phyloP scores from a whole-genome alignment of 2,329 filamentous ascomycete genomes.

The Penicillium sp. region DNA sequence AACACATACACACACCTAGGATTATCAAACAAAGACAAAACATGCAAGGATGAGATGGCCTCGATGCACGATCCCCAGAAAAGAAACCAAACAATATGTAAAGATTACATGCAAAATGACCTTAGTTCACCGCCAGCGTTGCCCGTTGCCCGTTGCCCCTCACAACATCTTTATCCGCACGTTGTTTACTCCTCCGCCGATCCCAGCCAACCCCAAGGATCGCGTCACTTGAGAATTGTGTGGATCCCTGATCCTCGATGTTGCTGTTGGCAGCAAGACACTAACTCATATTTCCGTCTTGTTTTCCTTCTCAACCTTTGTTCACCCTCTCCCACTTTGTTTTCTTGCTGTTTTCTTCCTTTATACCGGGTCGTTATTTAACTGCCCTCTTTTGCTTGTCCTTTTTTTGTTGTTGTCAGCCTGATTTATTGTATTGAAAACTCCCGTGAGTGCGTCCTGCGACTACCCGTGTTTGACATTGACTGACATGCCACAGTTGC shows the following conservation, averaged over 20 bases:
- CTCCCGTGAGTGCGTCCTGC: conserved; percentile 20
- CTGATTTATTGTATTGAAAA: conserved; percentile 13
- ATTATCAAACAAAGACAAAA: neutral
- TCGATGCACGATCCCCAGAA: conserved; percentile 2
- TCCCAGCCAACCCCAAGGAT: conserved; percentile 26
- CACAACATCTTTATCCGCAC: conserved; percentile 28
- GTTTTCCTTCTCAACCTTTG: conserved; percentile 6
- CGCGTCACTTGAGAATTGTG: conserved; percentile 13
- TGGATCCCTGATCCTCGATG: conserved; percentile 24
- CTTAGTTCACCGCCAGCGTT: conserved; percentile 23
- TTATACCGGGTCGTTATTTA: neutral
- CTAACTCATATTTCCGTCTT: conserved; percentile 21
- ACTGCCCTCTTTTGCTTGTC: conserved; percentile 4
- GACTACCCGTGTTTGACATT: conserved; percentile 12
- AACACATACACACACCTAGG: neutral
- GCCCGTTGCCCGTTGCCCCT: conserved; percentile 34
- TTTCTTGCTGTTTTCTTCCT: conserved; percentile 4
- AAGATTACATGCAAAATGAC: conserved; percentile 6
- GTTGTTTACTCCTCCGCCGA: conserved; percentile 31
- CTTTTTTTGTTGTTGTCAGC: conserved; percentile 4
- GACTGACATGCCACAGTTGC: conserved; percentile 23
- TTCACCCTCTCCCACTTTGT: conserved; percentile 7
- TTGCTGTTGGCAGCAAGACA: conserved; percentile 24
- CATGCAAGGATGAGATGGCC: conserved; percentile 3
- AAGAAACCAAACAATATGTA: neutral